Evolutionary conservation across 768 basidiomycete genomes (phyloP).

Genomic region (Tephrocybe rancida): DNA sequence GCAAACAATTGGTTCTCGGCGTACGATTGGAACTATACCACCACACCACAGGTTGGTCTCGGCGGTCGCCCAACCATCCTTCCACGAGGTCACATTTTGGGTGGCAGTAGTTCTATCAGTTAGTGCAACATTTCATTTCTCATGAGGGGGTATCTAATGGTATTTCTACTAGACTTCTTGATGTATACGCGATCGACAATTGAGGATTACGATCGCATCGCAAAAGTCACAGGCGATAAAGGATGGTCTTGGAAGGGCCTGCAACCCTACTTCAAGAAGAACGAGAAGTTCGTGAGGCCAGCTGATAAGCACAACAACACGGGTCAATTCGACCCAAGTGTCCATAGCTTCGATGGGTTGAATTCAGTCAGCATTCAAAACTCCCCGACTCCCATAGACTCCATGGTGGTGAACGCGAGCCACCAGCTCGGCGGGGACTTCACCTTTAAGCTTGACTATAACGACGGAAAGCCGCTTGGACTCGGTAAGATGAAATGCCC

Average conservation of each 20-base stretch:
- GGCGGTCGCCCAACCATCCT: constrained; percentile 26
- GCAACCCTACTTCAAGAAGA: constrained; percentile 26
- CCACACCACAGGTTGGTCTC: constrained; percentile 30
- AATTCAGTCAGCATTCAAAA: constrained; percentile 27
- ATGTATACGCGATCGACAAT: constrained; percentile 24
- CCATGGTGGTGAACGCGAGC: constrained; percentile 16
- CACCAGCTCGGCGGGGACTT: constrained; percentile 23
- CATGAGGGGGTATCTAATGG: not conserved
- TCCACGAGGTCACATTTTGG: constrained; percentile 30
- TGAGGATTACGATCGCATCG: constrained; percentile 33
- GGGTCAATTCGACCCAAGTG: constrained; percentile 30
- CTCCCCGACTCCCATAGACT: constrained; percentile 21
- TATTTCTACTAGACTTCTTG: constrained; percentile 17
- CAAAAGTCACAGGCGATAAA: constrained; percentile 25
- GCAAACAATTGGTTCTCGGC: constrained; percentile 11
- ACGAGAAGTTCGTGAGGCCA: constrained; percentile 29
- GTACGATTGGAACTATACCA: constrained; percentile 40
- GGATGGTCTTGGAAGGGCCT: constrained; percentile 36
- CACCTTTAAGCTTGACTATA: constrained; percentile 32
- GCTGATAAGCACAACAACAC: constrained; percentile 32
- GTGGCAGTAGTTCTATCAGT: constrained; percentile 35
- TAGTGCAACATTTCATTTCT: constrained; percentile 2
- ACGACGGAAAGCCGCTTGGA: constrained; percentile 29
- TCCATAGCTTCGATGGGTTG: constrained; percentile 11
- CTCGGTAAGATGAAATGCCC: constrained; percentile 22